Percentiles rank a stretch among this genome's conserved stretches.
Evolutionary conservation across 805 yeast genomes (phyloP).

Genomic region (Zygotorulaspora chibaensis): DNA sequence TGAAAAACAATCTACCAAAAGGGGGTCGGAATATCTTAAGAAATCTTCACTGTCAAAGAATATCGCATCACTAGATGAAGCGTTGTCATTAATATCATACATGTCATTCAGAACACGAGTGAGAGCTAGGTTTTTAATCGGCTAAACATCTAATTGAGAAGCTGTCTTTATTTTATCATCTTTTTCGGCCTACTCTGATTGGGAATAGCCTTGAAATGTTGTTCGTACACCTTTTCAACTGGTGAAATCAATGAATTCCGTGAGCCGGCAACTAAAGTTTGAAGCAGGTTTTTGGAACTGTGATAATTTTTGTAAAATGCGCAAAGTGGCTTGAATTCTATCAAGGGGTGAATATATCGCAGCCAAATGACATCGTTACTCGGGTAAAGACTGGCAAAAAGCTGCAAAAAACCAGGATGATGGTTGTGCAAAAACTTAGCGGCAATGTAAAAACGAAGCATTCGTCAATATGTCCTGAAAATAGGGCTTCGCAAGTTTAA

Average conservation of each 20-base stretch:
- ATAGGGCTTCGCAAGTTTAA: slow-evolving; percentile 7
- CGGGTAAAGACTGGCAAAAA: slow-evolving; percentile 14
- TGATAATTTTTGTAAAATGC: slow-evolving; percentile 15
- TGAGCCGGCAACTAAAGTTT: slow-evolving; percentile 17
- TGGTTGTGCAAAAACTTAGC: too few species aligned
- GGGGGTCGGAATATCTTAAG: not conserved
- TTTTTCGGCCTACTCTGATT: not conserved
- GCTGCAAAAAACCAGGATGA: slow-evolving; percentile 15
- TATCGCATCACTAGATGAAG: not conserved
- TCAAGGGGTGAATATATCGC: slow-evolving; percentile 12
- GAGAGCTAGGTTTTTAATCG: slow-evolving; percentile 13
- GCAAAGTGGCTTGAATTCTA: slow-evolving; percentile 14
- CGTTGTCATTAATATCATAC: slow-evolving; percentile 1
- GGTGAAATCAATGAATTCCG: slow-evolving; percentile 19
- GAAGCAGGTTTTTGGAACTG: slow-evolving; percentile 17
- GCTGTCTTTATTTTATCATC: not conserved
- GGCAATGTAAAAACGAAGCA: slow-evolving; percentile 15
- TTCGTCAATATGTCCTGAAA: slow-evolving; percentile 8
- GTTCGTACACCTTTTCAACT: slow-evolving; percentile 11
- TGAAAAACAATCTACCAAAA: too few species aligned
- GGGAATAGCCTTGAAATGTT: slow-evolving; percentile 5
- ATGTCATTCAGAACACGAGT: slow-evolving; percentile 12
- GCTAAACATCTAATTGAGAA: slow-evolving; percentile 5
- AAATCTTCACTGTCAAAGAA: slow-evolving; percentile 14
- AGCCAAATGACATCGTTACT: slow-evolving; percentile 6